A percentile compares a stretch with the other conserved stretches of the same genome.
Evolutionary conservation across 2,329 filamentous ascomycete species (phyloP).

Genomic region (Ophiostoma ips): DNA sequence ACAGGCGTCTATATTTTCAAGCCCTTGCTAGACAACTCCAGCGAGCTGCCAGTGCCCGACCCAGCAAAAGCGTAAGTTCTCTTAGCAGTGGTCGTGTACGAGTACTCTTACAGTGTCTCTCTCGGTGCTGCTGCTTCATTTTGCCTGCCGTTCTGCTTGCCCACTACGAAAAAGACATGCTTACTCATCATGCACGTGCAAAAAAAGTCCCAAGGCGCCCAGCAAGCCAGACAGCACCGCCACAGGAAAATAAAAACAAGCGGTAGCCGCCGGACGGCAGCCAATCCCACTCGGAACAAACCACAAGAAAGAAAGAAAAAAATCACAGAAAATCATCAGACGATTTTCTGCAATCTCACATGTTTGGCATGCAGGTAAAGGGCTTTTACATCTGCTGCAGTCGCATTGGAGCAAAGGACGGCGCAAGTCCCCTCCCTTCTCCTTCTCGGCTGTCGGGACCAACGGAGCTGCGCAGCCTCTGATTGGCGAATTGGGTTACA

Average conservation of each 20-base stretch:
- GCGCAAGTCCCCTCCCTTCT: no score
- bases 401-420: neutral
- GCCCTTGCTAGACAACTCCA: slow-evolving; percentile 6
- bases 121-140: neutral
- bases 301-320: neutral
- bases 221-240: neutral
- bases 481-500: slow-evolving; percentile 10
- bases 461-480: slow-evolving; percentile 5
- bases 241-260: neutral
- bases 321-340: neutral
- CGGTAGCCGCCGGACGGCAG: neutral
- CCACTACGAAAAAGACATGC: no score
- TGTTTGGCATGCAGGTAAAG: neutral
- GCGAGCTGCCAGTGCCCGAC: neutral
- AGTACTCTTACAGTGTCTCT: neutral
- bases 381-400: slow-evolving; percentile 1
- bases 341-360: neutral
- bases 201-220: neutral
- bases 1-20: slow-evolving; percentile 13
- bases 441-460: slow-evolving; percentile 5
- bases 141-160: neutral
- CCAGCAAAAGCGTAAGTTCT: neutral
- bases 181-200: slow-evolving; percentile 2
- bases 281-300: neutral
- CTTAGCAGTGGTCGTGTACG: neutral